Conservation (phyloP, 2,329 filamentous ascomycete species). For the Beauveria caledonica region DNA sequence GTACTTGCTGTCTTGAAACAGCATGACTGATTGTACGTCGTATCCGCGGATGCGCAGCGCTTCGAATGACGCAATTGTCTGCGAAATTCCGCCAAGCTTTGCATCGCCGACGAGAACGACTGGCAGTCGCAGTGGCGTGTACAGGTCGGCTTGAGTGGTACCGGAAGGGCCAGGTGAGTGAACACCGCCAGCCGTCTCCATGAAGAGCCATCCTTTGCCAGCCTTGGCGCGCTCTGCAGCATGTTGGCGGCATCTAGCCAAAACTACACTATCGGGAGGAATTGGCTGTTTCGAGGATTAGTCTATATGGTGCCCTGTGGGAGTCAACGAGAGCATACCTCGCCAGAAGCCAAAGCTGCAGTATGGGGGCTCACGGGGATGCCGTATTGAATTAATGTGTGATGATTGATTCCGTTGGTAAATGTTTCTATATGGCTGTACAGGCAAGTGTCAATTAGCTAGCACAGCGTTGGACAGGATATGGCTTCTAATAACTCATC, state of each 20-base stretch:
- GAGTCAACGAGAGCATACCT: conserved; percentile 23
- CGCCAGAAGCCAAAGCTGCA: conserved; percentile 46
- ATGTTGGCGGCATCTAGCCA: conserved; percentile 38
- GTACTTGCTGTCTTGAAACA: conserved; percentile 60
- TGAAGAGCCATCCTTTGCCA: conserved; percentile 51
- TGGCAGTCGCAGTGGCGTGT: conserved; percentile 64
- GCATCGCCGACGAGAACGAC: conserved; percentile 68
- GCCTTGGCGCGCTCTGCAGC: conserved; percentile 33
- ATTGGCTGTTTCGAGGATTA: conserved; percentile 30
- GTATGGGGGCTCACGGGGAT: conserved; percentile 72
- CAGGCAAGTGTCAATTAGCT: not conserved
- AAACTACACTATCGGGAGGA: conserved; percentile 42
- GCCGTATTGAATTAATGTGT: conserved; percentile 63
- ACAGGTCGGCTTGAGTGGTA: conserved; percentile 69
- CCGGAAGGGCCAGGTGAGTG: conserved; percentile 72
- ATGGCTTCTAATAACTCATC: conserved; percentile 1
- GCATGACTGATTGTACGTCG: conserved; percentile 59
- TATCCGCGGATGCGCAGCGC: conserved; percentile 71
- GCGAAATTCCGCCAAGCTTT: conserved; percentile 69
- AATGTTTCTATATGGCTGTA: conserved; percentile 55
- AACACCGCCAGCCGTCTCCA: conserved; percentile 78
- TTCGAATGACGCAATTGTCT: conserved; percentile 73
- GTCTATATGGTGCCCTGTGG: not conserved
- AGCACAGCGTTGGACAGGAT: not conserved
- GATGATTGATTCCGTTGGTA: conserved; percentile 37